Base-by-base conservation (phyloP, 1,284 basidiomycete genomes). In the Malassezia globosa region DNA sequence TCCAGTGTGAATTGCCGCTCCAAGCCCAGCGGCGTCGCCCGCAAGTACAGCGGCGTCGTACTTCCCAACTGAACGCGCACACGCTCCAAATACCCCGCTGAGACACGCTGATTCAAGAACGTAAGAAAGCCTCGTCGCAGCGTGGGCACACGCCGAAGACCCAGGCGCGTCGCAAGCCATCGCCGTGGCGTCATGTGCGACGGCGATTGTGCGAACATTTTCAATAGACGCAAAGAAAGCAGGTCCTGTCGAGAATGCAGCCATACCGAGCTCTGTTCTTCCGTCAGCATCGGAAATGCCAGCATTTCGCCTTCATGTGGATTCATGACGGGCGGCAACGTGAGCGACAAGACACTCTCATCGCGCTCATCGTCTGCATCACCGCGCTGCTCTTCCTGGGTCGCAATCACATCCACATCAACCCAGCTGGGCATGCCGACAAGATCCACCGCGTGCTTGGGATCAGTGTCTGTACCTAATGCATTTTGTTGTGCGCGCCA, bases 191-290 rank as follows among this genome's bases (percentile, higher is more conserved):
- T 47, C 45, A 47, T 46, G 33, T 43, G 29, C 14, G 38, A 27
- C 16, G 44, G 29, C 16, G 50, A 52, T 11, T 23, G 24, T 1
- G 7, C n/a, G n/a, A 52, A 37, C 31, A 52, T 7, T 6, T 16
- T 18, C 7, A 18, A 14, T 27, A 52, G 38, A 1, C 50, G 43
- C 24, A 14, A 7, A 10, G 34, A 19, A n/a, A 52, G 37, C 16
- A 64, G 50, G 6, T 62, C 62, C 36, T 61, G 54, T 4, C 62
- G 60, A 29, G 54, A 57, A 29, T 48, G 54, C 13, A 60, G 45
- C 62, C 62, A 64, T 10, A 64, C 45, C 11, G 38, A 23, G 18
- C 53, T 33, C 34, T 49, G 49, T 13, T 54, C 55, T 13, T 45
- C 35, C 13, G 54, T 46, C 26, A 64, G 44, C 10, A 42, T 34